Base-by-base conservation (phyloP, 495 filamentous ascomycete genomes). In the Niebla homalea region DNA sequence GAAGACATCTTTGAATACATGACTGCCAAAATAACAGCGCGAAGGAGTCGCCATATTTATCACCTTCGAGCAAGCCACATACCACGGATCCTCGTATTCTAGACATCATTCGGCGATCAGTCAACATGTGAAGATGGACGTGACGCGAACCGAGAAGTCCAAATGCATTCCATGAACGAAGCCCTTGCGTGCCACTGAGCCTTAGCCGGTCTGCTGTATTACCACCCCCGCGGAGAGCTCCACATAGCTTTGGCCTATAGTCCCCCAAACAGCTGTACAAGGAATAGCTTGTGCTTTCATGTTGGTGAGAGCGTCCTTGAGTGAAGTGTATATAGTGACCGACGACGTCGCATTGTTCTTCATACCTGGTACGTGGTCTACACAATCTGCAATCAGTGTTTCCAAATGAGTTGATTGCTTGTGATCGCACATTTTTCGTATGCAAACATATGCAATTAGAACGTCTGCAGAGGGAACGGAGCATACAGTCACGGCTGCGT, bases 181-280 rank as follows among this genome's bases (percentile, higher is more conserved):
- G 29, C 29, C 29, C 29, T 32, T 32, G 29, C 29, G 29, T 32
- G 29, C 29, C 29, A 32, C 8, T 32, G 29, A 32, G 7, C 29
- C 29, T 32, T 32, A 32, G 29, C 29, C 29, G 29, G 14, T 32
- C 29, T 36, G 7, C n/a, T 70, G 64, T 14, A 76, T 25, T 25
- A 69, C 56, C 12, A 72, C 43, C 19, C 59, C 71, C 7, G 66
- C 71, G 25, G 60, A 58, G 46, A 75, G 45, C 51, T 52, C 56
- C n/a, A 36, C n/a, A 7, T 36, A 15, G 16, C 36, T 35, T 32
- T 57, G 53, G 8, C 68, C 71, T 43, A 63, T 55, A 15, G 50
- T 45, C 10, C 70, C 71, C 71, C 70, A 76, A 38, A 74, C 62
- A 19, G 63, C 64, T 50, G 60, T 61, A 54, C 70, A 75, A 18